These are phyloP conservation scores for Singerocomus inundabilis DNA, from an alignment of 1,284 basidiomycete species.

Conservation along the genomic window DNA sequence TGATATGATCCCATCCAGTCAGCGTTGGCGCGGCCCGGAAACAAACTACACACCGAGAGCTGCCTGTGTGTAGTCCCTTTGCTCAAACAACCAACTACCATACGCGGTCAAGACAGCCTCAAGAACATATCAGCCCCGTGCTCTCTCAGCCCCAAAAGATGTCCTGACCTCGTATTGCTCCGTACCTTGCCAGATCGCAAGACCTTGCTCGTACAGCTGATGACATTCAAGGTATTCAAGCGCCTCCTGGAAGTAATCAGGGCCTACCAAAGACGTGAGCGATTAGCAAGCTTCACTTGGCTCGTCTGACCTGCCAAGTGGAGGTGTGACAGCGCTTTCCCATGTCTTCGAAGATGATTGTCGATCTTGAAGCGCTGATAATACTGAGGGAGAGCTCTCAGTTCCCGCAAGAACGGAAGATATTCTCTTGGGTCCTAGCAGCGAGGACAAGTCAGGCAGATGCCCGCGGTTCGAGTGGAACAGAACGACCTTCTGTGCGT, in stretches of 20 bases:
- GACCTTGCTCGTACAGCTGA: conserved; percentile 72
- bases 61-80: conserved; percentile 81
- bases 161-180: conserved; percentile 58
- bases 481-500: conserved; percentile 82
- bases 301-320: conserved; percentile 60
- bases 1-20: conserved; percentile 32
- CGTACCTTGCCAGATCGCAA: conserved; percentile 71
- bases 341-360: conserved; percentile 81
- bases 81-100: conserved; percentile 87
- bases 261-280: conserved; percentile 38
- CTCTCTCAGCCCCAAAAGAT: not conserved
- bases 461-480: not conserved
- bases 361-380: conserved; percentile 94
- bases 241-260: conserved; percentile 75
- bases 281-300: not conserved
- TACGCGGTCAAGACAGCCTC: conserved; percentile 73
- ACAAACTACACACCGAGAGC: conserved; percentile 59
- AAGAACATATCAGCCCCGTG: conserved; percentile 5
- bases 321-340: conserved; percentile 77
- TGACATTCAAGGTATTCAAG: conserved; percentile 79
- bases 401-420: conserved; percentile 90
- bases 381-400: conserved; percentile 76
- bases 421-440: conserved; percentile 96
- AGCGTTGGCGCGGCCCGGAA: not conserved
- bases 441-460: conserved; percentile 8